These are phyloP conservation scores for Amanita pseudoporphyria DNA, from an alignment of 768 basidiomycete species.

Conservation along the genomic window DNA sequence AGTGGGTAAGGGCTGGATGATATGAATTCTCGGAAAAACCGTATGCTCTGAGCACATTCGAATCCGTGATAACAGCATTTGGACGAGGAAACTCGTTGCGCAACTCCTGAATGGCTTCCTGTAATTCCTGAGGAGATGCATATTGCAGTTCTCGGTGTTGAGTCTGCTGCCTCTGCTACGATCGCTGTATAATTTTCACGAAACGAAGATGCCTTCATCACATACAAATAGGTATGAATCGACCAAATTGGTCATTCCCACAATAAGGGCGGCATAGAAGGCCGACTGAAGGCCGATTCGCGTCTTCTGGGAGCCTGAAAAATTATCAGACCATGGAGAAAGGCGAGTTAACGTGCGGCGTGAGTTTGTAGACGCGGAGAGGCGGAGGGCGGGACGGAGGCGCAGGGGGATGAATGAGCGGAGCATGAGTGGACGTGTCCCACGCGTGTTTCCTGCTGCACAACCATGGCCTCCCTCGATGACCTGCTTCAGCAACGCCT, in stretches of 20 bases:
- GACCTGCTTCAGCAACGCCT: constrained; percentile 33
- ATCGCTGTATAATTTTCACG: constrained; percentile 2
- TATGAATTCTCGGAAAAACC: constrained; percentile 68
- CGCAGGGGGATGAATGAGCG: not conserved
- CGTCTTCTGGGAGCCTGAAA: constrained; percentile 22
- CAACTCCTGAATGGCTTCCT: constrained; percentile 45
- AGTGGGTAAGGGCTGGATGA: constrained; percentile 48
- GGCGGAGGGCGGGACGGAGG: not conserved
- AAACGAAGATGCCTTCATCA: not conserved
- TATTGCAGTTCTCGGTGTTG: constrained; percentile 20
- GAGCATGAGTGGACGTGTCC: not conserved
- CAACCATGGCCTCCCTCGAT: not conserved
- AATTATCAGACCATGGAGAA: constrained; percentile 33
- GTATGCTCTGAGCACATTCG: constrained; percentile 38
- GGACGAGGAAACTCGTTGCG: constrained; percentile 32
- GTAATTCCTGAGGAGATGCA: constrained; percentile 36
- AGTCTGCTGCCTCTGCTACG: constrained; percentile 4
- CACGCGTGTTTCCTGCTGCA: not conserved
- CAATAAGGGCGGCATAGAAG: constrained; percentile 26
- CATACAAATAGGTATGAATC: constrained; percentile 20
- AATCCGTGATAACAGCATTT: constrained; percentile 41
- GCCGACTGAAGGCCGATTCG: constrained; percentile 26
- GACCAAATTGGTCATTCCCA: constrained; percentile 19
- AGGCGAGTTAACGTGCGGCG: constrained; percentile 14
- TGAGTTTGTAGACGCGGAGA: constrained; percentile 4